A percentile compares a stretch with the other conserved stretches of the same genome.
Evolutionary conservation across 2,329 filamentous ascomycete genomes (phyloP).

Genomic region (Monosporascus sp.): DNA sequence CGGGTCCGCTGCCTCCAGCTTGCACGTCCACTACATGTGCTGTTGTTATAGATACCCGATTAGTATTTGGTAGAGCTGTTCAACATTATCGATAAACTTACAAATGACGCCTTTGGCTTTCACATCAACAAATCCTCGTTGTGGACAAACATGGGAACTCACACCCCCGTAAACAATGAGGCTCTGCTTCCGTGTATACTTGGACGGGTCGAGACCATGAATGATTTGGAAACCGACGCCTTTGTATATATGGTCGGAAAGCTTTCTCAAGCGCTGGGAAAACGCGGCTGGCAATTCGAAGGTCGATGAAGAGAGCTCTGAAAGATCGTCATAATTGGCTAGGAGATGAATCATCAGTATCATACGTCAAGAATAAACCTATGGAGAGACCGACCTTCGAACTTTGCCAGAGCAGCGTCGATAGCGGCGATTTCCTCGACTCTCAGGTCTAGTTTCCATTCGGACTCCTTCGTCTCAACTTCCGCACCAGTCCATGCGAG

Average conservation of each 20-base stretch:
- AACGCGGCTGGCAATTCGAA: slow-evolving; percentile 4
- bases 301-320: slow-evolving; percentile 1
- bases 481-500: no score
- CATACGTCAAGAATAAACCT: no score
- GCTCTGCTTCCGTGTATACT: slow-evolving; percentile 3
- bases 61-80: no score
- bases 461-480: no score
- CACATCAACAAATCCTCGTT: slow-evolving; percentile 9
- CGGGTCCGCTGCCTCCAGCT: background rate
- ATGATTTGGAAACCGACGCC: slow-evolving; percentile 8
- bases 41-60: no score
- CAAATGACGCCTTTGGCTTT: background rate
- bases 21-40: slow-evolving; percentile 3
- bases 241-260: slow-evolving; percentile 6
- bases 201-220: slow-evolving; percentile 8
- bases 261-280: slow-evolving; percentile 1
- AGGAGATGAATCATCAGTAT: background rate
- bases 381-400: no score
- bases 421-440: no score
- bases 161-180: slow-evolving; percentile 10
- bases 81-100: background rate
- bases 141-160: slow-evolving; percentile 6
- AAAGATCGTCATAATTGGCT: slow-evolving; percentile 1
- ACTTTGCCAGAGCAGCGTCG: no score
- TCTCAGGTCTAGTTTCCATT: no score